These are phyloP conservation scores for Lanmaoa pseudosensibilis DNA, from an alignment of 768 basidiomycete genomes.

Conservation along the genomic window DNA sequence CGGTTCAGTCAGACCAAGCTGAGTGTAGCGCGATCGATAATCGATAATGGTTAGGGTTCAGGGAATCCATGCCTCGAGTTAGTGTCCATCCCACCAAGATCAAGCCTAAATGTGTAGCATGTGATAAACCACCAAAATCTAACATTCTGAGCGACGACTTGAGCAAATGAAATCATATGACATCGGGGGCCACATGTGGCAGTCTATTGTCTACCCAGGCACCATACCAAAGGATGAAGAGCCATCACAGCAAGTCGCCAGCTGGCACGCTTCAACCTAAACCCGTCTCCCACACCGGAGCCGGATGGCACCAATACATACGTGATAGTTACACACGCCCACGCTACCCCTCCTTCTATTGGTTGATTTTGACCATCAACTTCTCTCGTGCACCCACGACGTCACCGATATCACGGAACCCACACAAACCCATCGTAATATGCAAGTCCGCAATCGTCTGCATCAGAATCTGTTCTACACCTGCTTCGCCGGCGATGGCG, in stretches of 20 bases:
- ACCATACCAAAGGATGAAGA: not conserved
- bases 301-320: not conserved
- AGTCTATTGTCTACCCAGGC: too few species aligned
- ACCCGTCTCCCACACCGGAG: not conserved
- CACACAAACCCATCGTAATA: slow-evolving; percentile 44
- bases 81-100: not conserved
- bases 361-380: slow-evolving; percentile 30
- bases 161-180: not conserved
- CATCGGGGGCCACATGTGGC: too few species aligned
- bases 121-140: not conserved
- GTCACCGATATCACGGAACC: slow-evolving; percentile 38
- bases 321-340: not conserved
- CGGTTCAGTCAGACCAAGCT: not conserved
- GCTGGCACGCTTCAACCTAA: too few species aligned
- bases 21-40: not conserved
- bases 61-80: not conserved
- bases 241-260: not conserved
- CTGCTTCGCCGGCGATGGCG: slow-evolving; percentile 46
- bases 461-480: slow-evolving; percentile 49
- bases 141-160: not conserved
- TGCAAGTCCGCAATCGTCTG: slow-evolving; percentile 44
- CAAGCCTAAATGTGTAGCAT: not conserved
- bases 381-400: slow-evolving; percentile 38
- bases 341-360: not conserved
- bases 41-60: not conserved